phyloP scores from a whole-genome alignment of 768 basidiomycete genomes.

The Lanmaoa rubissima region DNA sequence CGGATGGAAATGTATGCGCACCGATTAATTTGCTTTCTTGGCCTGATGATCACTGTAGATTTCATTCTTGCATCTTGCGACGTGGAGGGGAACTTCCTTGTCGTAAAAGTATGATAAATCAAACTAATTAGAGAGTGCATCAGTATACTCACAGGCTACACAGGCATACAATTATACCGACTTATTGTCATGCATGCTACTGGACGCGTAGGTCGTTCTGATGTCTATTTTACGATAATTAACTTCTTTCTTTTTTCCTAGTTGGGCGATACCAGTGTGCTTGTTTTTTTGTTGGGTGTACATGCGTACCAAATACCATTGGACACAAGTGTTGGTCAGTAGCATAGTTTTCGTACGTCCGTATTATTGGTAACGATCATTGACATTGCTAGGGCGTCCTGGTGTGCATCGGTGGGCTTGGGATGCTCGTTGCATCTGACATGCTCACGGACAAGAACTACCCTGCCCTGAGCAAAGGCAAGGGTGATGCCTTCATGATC shows the following conservation, averaged over 20 bases:
- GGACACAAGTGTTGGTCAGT: conserved; percentile 76
- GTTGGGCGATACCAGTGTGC: conserved; percentile 89
- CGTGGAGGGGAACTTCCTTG: conserved; percentile 87
- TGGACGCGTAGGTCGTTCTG: conserved; percentile 65
- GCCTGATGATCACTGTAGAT: conserved; percentile 43
- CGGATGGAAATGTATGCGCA: conserved; percentile 80
- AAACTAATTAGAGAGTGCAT: background rate
- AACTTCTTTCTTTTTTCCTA: conserved; percentile 23
- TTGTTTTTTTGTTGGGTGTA: conserved; percentile 82
- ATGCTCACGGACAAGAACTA: conserved; percentile 76
- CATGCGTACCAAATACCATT: conserved; percentile 76
- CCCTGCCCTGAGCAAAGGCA: conserved; percentile 59
- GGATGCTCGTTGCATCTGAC: conserved; percentile 77
- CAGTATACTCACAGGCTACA: background rate
- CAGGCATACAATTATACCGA: conserved; percentile 86
- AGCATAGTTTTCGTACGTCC: background rate
- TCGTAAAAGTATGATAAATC: conserved; percentile 55
- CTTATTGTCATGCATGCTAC: conserved; percentile 86
- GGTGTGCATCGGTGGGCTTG: conserved; percentile 74
- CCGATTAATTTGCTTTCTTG: background rate
- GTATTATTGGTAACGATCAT: background rate
- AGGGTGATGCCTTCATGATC: conserved; percentile 87
- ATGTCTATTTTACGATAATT: background rate
- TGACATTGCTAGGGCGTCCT: conserved; percentile 53
- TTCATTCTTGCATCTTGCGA: conserved; percentile 76